A percentile compares a stretch with the other conserved stretches of the same genome.
Conservation (phyloP, 2,329 filamentous ascomycete species). For the Teratosphaeria epicoccoides region DNA sequence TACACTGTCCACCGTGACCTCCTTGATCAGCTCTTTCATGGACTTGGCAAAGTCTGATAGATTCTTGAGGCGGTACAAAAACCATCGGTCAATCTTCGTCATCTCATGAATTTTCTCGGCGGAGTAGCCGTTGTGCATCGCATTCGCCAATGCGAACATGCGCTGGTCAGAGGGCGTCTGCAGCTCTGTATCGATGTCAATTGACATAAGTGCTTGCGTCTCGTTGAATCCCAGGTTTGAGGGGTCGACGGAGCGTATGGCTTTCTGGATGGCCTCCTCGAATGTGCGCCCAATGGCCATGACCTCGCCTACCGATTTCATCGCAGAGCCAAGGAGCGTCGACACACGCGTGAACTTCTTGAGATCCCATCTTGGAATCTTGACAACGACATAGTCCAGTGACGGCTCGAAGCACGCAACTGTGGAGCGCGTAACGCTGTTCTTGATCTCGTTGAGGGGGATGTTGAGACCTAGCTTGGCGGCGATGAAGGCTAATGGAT, state of each 20-base stretch:
- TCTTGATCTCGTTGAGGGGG: conserved; percentile 89
- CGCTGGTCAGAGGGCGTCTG: conserved; percentile 97
- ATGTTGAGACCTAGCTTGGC: conserved; percentile 94
- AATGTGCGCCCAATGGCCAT: conserved; percentile 97
- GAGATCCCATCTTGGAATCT: conserved; percentile 97
- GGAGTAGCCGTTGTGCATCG: conserved; percentile 86
- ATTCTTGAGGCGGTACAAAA: conserved; percentile 81
- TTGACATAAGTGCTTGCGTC: conserved; percentile 81
- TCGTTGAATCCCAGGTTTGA: conserved; percentile 93
- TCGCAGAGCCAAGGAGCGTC: conserved; percentile 88
- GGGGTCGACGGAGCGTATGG: conserved; percentile 88
- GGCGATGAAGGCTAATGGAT: conserved; percentile 90
- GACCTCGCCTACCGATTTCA: conserved; percentile 99
- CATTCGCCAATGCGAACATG: conserved; percentile 93
- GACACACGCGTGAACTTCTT: conserved; percentile 98
- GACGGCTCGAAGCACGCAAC: conserved; percentile 98
- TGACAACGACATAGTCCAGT: conserved; percentile 94
- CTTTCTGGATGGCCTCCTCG: conserved; percentile 97
- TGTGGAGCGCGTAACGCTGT: conserved; percentile 89
- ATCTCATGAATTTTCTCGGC: conserved; percentile 97
- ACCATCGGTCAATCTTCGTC: conserved; percentile 99
- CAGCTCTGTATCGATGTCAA: conserved; percentile 90
- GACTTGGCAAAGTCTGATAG: conserved; percentile 76
- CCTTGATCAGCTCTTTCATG: conserved; percentile 45
- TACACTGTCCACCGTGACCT: conserved; percentile 56